These are phyloP conservation scores for Alternaria sp. DNA, from an alignment of 2,329 filamentous ascomycete genomes.

Conservation along the genomic window DNA sequence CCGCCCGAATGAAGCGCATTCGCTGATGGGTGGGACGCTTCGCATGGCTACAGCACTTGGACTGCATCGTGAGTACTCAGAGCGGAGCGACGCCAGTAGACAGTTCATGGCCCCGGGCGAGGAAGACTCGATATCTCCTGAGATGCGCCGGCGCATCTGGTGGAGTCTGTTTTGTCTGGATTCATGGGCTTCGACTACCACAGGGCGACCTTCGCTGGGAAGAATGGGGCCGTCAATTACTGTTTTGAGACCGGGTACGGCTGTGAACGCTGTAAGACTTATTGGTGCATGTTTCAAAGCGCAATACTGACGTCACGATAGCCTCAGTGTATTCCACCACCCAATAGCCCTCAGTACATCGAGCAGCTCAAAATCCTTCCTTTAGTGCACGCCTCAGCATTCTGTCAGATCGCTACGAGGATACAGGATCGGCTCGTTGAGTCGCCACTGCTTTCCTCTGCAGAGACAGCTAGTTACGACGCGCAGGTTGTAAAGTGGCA, in stretches of 20 bases:
- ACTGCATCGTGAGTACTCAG: slow-evolving; percentile 68
- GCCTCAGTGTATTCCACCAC: slow-evolving; percentile 33
- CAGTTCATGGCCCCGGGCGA: slow-evolving; percentile 31
- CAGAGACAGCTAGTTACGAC: slow-evolving; percentile 72
- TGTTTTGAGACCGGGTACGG: slow-evolving; percentile 46
- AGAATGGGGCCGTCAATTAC: slow-evolving; percentile 49
- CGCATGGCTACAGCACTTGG: slow-evolving; percentile 78
- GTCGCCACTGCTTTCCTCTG: slow-evolving; percentile 68
- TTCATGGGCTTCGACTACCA: slow-evolving; percentile 53
- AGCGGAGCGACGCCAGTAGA: slow-evolving; percentile 31
- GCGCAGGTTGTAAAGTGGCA: slow-evolving; percentile 75
- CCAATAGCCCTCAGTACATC: slow-evolving; percentile 48
- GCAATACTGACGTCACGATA: slow-evolving; percentile 10
- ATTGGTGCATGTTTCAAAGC: neutral
- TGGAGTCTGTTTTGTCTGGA: slow-evolving; percentile 55
- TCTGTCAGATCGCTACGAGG: slow-evolving; percentile 78
- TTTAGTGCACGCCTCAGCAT: slow-evolving; percentile 76
- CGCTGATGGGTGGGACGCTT: slow-evolving; percentile 72
- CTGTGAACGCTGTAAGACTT: slow-evolving; percentile 36
- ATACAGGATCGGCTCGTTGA: slow-evolving; percentile 78
- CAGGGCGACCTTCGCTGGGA: slow-evolving; percentile 50
- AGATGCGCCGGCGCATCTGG: slow-evolving; percentile 52
- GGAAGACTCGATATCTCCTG: slow-evolving; percentile 45
- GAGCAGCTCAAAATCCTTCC: slow-evolving; percentile 71
- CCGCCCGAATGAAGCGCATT: slow-evolving; percentile 77